Percentiles rank a stretch among this genome's conserved stretches.
Conservation (phyloP, 352 stramenopile genomes). For the Phytophthora constricta region DNA sequence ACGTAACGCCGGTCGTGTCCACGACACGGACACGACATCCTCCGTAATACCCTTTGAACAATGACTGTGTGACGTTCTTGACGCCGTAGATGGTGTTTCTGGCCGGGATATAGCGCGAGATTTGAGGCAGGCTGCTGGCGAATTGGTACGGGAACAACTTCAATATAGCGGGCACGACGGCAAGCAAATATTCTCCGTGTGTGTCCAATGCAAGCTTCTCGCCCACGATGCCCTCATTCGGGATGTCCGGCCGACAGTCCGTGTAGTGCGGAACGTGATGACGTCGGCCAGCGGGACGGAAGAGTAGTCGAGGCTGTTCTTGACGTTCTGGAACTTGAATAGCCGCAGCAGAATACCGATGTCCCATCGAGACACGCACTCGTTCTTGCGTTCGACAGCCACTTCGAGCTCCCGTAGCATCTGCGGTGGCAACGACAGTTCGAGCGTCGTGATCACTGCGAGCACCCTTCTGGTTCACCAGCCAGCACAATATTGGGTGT, state of each 20-base stretch:
- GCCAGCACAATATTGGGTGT: slow-evolving; percentile 8
- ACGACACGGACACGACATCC: slow-evolving; percentile 17
- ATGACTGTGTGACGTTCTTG: slow-evolving; percentile 17
- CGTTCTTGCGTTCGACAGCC: not conserved
- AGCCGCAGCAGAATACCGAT: slow-evolving; percentile 13
- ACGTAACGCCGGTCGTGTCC: slow-evolving; percentile 9
- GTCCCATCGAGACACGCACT: slow-evolving; percentile 17
- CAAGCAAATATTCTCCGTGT: slow-evolving; percentile 7
- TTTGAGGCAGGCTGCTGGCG: slow-evolving; percentile 10
- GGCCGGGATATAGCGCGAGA: slow-evolving; percentile 15
- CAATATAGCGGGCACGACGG: slow-evolving; percentile 15
- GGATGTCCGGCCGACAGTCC: slow-evolving; percentile 13
- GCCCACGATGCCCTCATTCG: slow-evolving; percentile 10
- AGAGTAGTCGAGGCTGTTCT: slow-evolving; percentile 18
- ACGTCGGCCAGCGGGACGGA: slow-evolving; percentile 7
- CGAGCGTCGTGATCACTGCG: slow-evolving; percentile 4
- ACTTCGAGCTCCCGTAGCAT: slow-evolving; percentile 7
- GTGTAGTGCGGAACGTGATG: slow-evolving; percentile 24
- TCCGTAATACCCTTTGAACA: slow-evolving; percentile 22
- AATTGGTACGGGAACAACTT: slow-evolving; percentile 21
- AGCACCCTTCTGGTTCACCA: slow-evolving; percentile 4
- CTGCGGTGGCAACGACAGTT: slow-evolving; percentile 10
- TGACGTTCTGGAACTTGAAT: slow-evolving; percentile 21
- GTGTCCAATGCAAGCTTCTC: slow-evolving; percentile 13
- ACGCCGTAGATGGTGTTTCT: slow-evolving; percentile 23